These are phyloP conservation scores for Thermochaetoides dissita DNA, from an alignment of 2,329 filamentous ascomycete genomes.

Conservation along the genomic window DNA sequence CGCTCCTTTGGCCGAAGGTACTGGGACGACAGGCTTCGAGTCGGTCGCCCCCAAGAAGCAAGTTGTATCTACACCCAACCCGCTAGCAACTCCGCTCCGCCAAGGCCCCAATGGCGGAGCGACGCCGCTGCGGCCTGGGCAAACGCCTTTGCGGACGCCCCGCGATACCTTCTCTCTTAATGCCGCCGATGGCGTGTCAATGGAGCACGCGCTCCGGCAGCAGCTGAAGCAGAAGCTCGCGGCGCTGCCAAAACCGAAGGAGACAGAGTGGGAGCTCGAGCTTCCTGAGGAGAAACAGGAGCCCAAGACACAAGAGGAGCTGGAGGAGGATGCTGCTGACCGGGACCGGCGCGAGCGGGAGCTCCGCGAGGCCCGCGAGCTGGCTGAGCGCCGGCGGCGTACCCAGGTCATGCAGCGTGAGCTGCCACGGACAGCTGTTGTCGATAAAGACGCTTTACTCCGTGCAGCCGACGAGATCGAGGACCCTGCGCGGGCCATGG, in stretches of 20 bases:
- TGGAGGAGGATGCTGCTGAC: slow-evolving; percentile 52
- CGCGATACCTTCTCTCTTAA: slow-evolving; percentile 82
- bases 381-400: slow-evolving; percentile 64
- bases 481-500: slow-evolving; percentile 52
- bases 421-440: slow-evolving; percentile 59
- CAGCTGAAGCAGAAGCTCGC: slow-evolving; percentile 62
- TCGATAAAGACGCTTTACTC: slow-evolving; percentile 59
- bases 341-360: slow-evolving; percentile 67
- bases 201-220: slow-evolving; percentile 53
- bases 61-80: slow-evolving; percentile 80
- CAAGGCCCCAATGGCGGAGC: slow-evolving; percentile 49
- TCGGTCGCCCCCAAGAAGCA: slow-evolving; percentile 70
- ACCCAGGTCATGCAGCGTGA: slow-evolving; percentile 83
- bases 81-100: slow-evolving; percentile 78
- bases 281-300: slow-evolving; percentile 71
- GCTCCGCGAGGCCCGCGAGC: slow-evolving; percentile 52
- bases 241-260: slow-evolving; percentile 79
- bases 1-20: slow-evolving; percentile 69
- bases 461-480: slow-evolving; percentile 44
- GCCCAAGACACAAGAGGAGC: slow-evolving; percentile 30
- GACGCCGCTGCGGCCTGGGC: slow-evolving; percentile 55
- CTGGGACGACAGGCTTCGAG: slow-evolving; percentile 75
- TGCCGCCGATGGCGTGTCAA: slow-evolving; percentile 59
- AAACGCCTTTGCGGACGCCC: slow-evolving; percentile 77
- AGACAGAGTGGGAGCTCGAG: slow-evolving; percentile 88